These are phyloP conservation scores for Backusella psychrophila DNA, from an alignment of 192 early-diverging fungal species.

Conservation along the genomic window DNA sequence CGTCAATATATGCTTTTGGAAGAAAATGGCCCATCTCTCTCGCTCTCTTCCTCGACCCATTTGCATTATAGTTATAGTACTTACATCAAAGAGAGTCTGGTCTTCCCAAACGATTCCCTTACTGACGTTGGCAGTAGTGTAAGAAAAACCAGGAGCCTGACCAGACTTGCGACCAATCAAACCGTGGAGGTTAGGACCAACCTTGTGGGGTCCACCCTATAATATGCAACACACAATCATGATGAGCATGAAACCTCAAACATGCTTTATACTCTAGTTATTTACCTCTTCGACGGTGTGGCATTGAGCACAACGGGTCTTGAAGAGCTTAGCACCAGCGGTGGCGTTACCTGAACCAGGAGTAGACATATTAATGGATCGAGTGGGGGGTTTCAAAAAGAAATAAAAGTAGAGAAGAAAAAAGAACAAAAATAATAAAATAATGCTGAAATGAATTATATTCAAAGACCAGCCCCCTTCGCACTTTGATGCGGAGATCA, in stretches of 20 bases:
- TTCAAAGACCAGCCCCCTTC: constrained; percentile 5
- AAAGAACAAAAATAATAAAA: background rate
- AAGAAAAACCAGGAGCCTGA: constrained; percentile 79
- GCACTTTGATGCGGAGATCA: background rate
- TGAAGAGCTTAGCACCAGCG: constrained; percentile 67
- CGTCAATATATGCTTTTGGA: too few species aligned
- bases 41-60: too few species aligned
- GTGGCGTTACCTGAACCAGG: constrained; percentile 32
- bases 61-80: too few species aligned
- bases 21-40: too few species aligned
- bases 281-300: constrained; percentile 81
- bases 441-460: background rate
- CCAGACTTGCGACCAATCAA: constrained; percentile 91
- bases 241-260: too few species aligned
- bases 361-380: constrained; percentile 3
- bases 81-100: constrained; percentile 76
- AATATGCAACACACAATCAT: background rate
- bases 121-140: constrained; percentile 91
- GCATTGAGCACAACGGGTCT: constrained; percentile 98
- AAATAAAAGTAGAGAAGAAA: background rate
- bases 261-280: background rate
- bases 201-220: constrained; percentile 85
- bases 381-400: background rate
- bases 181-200: constrained; percentile 95
- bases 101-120: constrained; percentile 83